phyloP scores from a whole-genome alignment of 2,329 filamentous ascomycete species.

The Penicillium sp. region DNA sequence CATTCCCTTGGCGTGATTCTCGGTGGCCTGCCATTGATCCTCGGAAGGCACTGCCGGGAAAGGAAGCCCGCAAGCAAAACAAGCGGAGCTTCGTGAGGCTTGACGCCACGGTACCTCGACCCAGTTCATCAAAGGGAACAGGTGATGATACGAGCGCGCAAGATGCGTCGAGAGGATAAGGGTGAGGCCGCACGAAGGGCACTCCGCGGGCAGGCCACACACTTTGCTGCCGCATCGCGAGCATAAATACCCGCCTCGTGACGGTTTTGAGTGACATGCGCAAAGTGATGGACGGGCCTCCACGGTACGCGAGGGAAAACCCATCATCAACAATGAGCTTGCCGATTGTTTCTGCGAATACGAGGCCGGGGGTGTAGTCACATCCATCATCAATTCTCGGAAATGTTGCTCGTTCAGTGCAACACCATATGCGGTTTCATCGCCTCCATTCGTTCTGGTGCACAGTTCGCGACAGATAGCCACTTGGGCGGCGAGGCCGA shows the following conservation, averaged over 20 bases:
- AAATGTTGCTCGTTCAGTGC: conserved; percentile 86
- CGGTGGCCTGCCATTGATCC: conserved; percentile 34
- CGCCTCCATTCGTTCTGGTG: conserved; percentile 78
- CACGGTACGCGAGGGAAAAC: conserved; percentile 84
- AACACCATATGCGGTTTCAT: conserved; percentile 70
- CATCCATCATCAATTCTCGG: conserved; percentile 79
- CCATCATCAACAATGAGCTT: conserved; percentile 83
- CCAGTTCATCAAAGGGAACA: conserved; percentile 90
- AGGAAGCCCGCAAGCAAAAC: conserved; percentile 71
- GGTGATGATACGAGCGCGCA: conserved; percentile 87
- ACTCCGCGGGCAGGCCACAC: conserved; percentile 84
- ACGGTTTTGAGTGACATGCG: conserved; percentile 83
- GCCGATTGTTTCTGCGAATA: conserved; percentile 56
- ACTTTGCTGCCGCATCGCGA: conserved; percentile 86
- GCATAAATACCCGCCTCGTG: conserved; percentile 83
- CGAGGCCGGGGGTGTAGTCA: conserved; percentile 85
- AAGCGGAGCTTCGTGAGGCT: conserved; percentile 62
- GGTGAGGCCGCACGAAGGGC: conserved; percentile 85
- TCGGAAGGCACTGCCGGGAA: conserved; percentile 60
- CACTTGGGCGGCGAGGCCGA: conserved; percentile 87
- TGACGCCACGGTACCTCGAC: conserved; percentile 80
- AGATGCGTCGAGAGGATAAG: conserved; percentile 92
- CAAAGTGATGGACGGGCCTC: conserved; percentile 73
- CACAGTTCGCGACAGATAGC: conserved; percentile 90
- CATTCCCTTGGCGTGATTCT: conserved; percentile 59